These are phyloP conservation scores for Aspergillus kassunensis DNA, from an alignment of 495 filamentous ascomycete genomes.

Conservation along the genomic window DNA sequence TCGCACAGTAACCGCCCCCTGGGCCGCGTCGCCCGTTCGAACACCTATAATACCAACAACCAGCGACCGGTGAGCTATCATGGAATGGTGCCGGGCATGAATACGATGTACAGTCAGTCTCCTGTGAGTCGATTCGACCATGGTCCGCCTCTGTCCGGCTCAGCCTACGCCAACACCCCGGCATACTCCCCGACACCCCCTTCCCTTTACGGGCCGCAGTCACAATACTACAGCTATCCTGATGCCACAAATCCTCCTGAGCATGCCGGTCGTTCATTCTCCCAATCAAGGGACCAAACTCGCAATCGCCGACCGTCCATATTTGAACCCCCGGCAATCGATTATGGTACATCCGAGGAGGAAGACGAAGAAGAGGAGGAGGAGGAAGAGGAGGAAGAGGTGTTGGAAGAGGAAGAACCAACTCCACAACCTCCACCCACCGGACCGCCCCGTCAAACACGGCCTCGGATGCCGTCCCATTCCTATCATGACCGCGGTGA, in stretches of 20 bases:
- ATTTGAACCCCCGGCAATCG: constrained; percentile 29
- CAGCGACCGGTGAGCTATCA: constrained; percentile 47
- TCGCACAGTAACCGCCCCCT: constrained; percentile 25
- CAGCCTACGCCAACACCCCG: constrained; percentile 31
- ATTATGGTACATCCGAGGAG: constrained; percentile 21
- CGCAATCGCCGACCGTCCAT: constrained; percentile 31
- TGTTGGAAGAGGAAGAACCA: constrained; percentile 22
- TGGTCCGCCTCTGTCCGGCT: constrained; percentile 35
- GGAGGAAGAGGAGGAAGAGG: constrained; percentile 24
- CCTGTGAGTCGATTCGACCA: constrained; percentile 30
- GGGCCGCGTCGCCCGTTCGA: constrained; percentile 27
- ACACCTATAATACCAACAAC: constrained; percentile 31
- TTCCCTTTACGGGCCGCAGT: constrained; percentile 24
- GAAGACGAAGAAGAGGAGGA: constrained; percentile 28
- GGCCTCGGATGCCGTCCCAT: constrained; percentile 21
- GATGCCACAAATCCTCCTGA: constrained; percentile 18
- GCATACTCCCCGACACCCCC: constrained; percentile 21
- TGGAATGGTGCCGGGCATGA: constrained; percentile 31
- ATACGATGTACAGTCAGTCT: constrained; percentile 29
- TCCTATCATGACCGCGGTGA: constrained; percentile 32
- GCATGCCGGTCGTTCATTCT: constrained; percentile 32
- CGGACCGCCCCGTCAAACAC: constrained; percentile 21
- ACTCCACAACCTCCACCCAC: constrained; percentile 13
- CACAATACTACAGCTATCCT: constrained; percentile 15
- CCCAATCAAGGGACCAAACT: constrained; percentile 29